Base-by-base conservation (phyloP, 179 eudicot species). In the Silene coronaria region DNA sequence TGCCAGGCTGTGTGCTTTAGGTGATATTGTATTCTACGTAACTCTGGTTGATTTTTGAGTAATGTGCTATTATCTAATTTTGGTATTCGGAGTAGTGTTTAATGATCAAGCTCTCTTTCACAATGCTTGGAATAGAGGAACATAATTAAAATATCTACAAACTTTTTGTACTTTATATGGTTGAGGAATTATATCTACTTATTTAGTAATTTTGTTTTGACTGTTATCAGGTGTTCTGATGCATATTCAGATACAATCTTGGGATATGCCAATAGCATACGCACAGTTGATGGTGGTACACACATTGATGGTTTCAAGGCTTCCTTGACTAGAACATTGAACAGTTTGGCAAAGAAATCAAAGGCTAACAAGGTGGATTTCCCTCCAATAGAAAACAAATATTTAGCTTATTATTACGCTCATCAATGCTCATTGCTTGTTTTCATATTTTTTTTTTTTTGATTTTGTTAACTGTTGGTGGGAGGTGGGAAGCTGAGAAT, bases 201-300 rank as follows among this genome's bases (percentile, higher is more conserved):
- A 65, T 22, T 8, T 30, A 71, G 67, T 10, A 30, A 60, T 45
- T 70, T 70, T 17, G 71, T 60, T 67, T 77, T 14, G 72, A 53
- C 68, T 22, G 65, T 69, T 55, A 76, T n/a, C 75, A 95, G 97
- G 99, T 90, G 95, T 78, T 80, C 93, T 11, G 97, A 95, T 92
- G 97, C 99, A n/a, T 95, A 95, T 82, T 86, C 97, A 12, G 99
- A 95, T 76, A 92, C 95, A 34, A 80, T 92, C 69, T 82, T 92
- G 83, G 97, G 99, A 46, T 95, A 95, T 85, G 97, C 95, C 72
- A 95, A 95, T 78, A 92, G 99, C 87, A 95, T 95, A 78, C 92
- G 99, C n/a, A 95, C 97, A 5, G 75, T 90, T 75, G 97, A 95
- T 82, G 99, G 99, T 45, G 99, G 99, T 78, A 90, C 99, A 30